A percentile compares a stretch with the other conserved stretches of the same genome.
Evolutionary conservation across 805 yeast genomes (phyloP).

Genomic region (Pichia cephalocereana): DNA sequence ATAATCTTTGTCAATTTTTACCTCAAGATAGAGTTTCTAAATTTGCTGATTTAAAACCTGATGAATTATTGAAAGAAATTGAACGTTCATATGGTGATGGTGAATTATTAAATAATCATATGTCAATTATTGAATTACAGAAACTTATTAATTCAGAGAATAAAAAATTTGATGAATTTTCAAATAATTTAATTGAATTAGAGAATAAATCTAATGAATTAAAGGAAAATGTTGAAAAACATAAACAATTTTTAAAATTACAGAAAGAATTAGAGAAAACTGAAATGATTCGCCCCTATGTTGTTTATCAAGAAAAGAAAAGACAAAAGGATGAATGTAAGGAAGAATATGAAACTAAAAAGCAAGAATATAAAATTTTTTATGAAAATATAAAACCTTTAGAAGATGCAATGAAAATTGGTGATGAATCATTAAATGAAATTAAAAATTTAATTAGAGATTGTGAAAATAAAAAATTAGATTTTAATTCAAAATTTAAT

Average conservation of each 20-base stretch:
- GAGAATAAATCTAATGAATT: constrained; percentile 29
- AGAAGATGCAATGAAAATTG: constrained; percentile 11
- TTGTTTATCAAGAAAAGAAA: constrained; percentile 27
- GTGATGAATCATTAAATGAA: constrained; percentile 6
- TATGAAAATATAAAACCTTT: constrained; percentile 17
- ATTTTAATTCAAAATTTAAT: not conserved
- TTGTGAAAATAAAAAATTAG: not conserved
- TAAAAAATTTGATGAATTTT: constrained; percentile 23
- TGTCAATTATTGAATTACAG: constrained; percentile 45
- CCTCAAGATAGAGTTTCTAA: constrained; percentile 95
- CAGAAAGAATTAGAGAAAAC: constrained; percentile 29
- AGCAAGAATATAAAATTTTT: constrained; percentile 17
- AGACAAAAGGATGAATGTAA: constrained; percentile 26
- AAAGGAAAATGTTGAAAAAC: constrained; percentile 38
- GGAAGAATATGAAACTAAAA: constrained; percentile 17
- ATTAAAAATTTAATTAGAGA: constrained; percentile 2
- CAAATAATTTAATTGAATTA: constrained; percentile 26
- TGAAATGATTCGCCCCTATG: constrained; percentile 28
- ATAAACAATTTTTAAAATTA: constrained; percentile 36
- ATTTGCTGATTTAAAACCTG: constrained; percentile 76
- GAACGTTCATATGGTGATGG: constrained; percentile 70
- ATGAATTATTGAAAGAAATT: constrained; percentile 64
- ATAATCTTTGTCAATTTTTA: constrained; percentile 85
- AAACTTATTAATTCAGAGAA: constrained; percentile 23
- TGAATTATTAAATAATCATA: constrained; percentile 47